Base-by-base conservation (phyloP, 208 protist species). In the Leishmania gerbilli region DNA sequence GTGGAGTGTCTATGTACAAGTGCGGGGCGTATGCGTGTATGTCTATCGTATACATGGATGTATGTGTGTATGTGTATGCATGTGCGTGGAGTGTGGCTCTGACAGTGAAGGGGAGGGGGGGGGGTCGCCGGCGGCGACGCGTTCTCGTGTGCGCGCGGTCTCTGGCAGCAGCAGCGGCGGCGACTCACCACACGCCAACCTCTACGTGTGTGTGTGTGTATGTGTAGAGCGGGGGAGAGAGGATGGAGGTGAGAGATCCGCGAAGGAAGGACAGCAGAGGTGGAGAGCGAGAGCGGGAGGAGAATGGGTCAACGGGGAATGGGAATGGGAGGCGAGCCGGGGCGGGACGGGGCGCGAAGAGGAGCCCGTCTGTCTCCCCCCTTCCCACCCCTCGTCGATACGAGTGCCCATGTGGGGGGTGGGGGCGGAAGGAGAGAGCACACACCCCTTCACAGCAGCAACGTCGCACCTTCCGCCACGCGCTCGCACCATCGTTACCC, bases 41-140 rank as follows among this genome's bases (percentile, higher is more conserved):
- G 62, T 37, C 27, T 62, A 62, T 62, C 0, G 34, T 77, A n/a
- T 77, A 19, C 47, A 65, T 77, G 74, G 17, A 75, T 56, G 68
- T 15, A n/a, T 19, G 47, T 56, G 21, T 56, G 42, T 67, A 31
- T 8, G 62, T 7, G n/a, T n/a, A 49, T 24, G 67, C 27, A n/a
- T 24, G 67, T 72, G 68, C 42, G 68, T 72, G 11, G 68, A 3
- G 21, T 24, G 27, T 49, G 68, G 40, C 42, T 42, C 40, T 72
- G 68, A 13, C 51, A 37, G 17, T 5, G 34, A 17, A 19, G 34
- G n/a, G 51, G 51, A 19, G 37, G 27, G 37, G 37, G 8, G 31
- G 31, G 34, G 31, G 71, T 42, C 31, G n/a, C 5, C 64, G 21
- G 34, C 64, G 64, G 34, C 15, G 64, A 64, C 27, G 58, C 58